phyloP scores from a whole-genome alignment of 345 rosid species.

The Aegle marmelos region DNA sequence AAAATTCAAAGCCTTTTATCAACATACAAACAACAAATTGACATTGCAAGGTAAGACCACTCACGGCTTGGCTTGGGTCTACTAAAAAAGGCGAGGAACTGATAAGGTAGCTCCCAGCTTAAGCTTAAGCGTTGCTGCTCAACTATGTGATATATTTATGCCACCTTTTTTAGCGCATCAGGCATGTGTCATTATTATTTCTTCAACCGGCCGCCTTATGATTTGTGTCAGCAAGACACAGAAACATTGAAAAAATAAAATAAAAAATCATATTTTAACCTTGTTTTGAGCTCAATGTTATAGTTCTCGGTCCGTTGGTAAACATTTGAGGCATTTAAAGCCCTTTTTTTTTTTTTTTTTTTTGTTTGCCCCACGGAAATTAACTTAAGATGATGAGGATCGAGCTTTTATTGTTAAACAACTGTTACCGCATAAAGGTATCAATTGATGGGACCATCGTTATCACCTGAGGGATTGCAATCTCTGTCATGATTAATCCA shows the following conservation, averaged over 20 bases:
- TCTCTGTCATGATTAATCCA: slow-evolving; percentile 33
- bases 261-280: background rate
- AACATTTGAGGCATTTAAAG: background rate
- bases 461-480: slow-evolving; percentile 26
- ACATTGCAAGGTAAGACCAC: background rate
- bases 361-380: background rate
- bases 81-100: background rate
- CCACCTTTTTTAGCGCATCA: slow-evolving; percentile 25
- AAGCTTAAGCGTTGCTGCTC: background rate
- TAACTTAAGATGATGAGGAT: background rate
- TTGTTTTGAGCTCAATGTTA: background rate
- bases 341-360: background rate
- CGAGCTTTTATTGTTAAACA: slow-evolving; percentile 6
- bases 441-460: slow-evolving; percentile 31
- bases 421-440: slow-evolving; percentile 14
- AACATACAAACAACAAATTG: background rate
- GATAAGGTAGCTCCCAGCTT: background rate
- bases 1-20: background rate
- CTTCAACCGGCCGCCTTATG: slow-evolving; percentile 26
- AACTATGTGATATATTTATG: slow-evolving; percentile 1
- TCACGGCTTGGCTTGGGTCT: background rate
- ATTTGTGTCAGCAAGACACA: slow-evolving; percentile 2
- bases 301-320: background rate
- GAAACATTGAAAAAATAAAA: background rate
- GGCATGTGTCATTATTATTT: slow-evolving; percentile 24